Conservation (phyloP, 345 rosid genomes). For the Citrus reticulata region DNA sequence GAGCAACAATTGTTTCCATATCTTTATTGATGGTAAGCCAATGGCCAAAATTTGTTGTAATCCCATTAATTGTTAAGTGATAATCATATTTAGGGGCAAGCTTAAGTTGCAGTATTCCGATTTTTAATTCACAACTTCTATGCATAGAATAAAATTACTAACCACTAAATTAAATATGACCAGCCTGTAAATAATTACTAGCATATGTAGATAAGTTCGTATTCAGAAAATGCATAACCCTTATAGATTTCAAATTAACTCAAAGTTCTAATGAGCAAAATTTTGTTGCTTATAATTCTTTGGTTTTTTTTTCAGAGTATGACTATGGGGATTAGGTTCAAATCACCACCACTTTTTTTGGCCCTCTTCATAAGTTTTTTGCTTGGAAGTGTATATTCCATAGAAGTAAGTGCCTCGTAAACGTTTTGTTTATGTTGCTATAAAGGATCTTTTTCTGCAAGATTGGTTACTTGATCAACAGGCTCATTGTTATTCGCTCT, state of each 20-base stretch:
- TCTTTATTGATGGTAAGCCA: slow-evolving; percentile 21
- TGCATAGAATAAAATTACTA: too few relatives aligned
- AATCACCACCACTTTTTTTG: slow-evolving; percentile 26
- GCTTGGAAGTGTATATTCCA: slow-evolving; percentile 32
- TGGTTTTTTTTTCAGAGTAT: slow-evolving; percentile 19
- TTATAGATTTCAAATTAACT: too few relatives aligned
- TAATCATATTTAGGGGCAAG: too few relatives aligned
- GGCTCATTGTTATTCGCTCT: background rate
- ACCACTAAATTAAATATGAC: too few relatives aligned
- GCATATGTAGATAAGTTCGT: too few relatives aligned
- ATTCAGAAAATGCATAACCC: background rate
- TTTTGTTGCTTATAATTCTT: background rate
- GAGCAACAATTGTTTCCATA: slow-evolving; percentile 20
- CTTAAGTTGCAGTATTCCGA: too few relatives aligned
- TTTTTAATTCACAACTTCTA: too few relatives aligned
- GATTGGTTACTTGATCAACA: background rate
- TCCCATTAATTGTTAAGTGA: background rate
- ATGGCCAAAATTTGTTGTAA: background rate
- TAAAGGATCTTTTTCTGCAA: background rate
- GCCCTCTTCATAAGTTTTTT: slow-evolving; percentile 23
- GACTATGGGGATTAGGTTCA: slow-evolving; percentile 22
- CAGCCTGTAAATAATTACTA: background rate
- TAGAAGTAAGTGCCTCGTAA: slow-evolving; percentile 24
- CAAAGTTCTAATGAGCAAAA: background rate
- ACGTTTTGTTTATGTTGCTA: background rate